Conservation (phyloP, 805 yeast genomes). For the Metschnikowia colocasiae region DNA sequence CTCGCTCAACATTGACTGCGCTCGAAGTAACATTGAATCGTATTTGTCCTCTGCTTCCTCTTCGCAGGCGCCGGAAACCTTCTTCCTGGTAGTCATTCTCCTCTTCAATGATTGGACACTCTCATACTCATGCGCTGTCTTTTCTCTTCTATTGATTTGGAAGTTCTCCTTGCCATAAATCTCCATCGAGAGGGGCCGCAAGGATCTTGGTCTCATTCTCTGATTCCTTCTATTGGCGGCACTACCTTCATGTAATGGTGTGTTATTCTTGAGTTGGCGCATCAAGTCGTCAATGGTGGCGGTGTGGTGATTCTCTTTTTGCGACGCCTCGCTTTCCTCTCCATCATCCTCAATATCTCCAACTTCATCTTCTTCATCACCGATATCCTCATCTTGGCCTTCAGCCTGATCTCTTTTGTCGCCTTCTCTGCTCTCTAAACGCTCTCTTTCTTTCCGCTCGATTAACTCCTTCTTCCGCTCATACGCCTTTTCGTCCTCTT, state of each 20-base stretch:
- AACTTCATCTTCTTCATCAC: slow-evolving; percentile 11
- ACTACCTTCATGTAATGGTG: slow-evolving; percentile 1
- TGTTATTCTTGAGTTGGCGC: slow-evolving; percentile 12
- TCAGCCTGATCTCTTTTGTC: neutral
- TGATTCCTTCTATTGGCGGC: neutral
- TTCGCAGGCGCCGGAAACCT: slow-evolving; percentile 22
- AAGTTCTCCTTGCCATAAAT: slow-evolving; percentile 4
- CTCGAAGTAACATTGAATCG: slow-evolving; percentile 30
- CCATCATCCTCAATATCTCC: slow-evolving; percentile 4
- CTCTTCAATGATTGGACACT: slow-evolving; percentile 37
- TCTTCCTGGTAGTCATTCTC: slow-evolving; percentile 35
- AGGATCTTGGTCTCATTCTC: neutral
- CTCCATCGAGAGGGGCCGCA: slow-evolving; percentile 6
- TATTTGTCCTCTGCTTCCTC: slow-evolving; percentile 6
- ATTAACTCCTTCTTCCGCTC: slow-evolving; percentile 34
- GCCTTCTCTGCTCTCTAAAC: slow-evolving; percentile 13
- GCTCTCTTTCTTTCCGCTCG: slow-evolving; percentile 23
- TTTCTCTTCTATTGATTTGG: slow-evolving; percentile 5
- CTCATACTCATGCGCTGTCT: slow-evolving; percentile 24
- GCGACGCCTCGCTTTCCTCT: slow-evolving; percentile 12
- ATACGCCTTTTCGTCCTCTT: slow-evolving; percentile 64
- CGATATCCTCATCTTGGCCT: slow-evolving; percentile 13
- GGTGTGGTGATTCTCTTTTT: slow-evolving; percentile 15
- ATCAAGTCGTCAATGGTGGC: slow-evolving; percentile 19
- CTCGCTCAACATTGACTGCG: slow-evolving; percentile 39